A percentile compares a stretch with the other conserved stretches of the same genome.
Conservation (phyloP, 805 yeast genomes). For the Komagataella mondaviorum region DNA sequence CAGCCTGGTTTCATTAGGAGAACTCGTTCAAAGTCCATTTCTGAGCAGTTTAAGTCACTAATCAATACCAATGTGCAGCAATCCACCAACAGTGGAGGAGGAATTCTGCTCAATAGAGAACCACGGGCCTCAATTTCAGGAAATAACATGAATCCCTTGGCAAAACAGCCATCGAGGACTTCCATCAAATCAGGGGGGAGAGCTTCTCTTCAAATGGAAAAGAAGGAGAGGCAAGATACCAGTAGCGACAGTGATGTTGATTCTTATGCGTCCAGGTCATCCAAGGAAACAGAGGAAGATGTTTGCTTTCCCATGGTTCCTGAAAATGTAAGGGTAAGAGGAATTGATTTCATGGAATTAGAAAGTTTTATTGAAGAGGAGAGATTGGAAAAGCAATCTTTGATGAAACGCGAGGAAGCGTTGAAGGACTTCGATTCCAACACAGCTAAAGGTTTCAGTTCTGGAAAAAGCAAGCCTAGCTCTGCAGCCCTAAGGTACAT, state of each 20-base stretch:
- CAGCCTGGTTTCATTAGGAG: constrained; percentile 2
- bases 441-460: constrained; percentile 44
- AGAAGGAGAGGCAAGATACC: constrained; percentile 61
- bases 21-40: constrained; percentile 5
- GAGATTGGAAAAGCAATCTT: constrained; percentile 31
- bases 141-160: constrained; percentile 45
- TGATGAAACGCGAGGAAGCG: constrained; percentile 18
- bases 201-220: constrained; percentile 78
- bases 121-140: constrained; percentile 15
- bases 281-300: constrained; percentile 93
- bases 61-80: constrained; percentile 23
- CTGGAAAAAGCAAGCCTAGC: constrained; percentile 23
- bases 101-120: not conserved
- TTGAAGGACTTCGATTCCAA: constrained; percentile 9
- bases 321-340: constrained; percentile 45
- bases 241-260: constrained; percentile 30
- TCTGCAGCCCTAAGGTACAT: constrained; percentile 52
- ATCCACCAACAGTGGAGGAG: not conserved
- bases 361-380: constrained; percentile 66
- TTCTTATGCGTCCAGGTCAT: constrained; percentile 62
- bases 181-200: constrained; percentile 80
- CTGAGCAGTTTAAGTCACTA: constrained; percentile 7
- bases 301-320: constrained; percentile 91
- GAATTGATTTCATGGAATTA: constrained; percentile 84
- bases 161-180: constrained; percentile 19